A percentile compares a stretch with the other conserved stretches of the same genome.
phyloP scores from a whole-genome alignment of 148 eudicot genomes.

The Oxyria digyna region DNA sequence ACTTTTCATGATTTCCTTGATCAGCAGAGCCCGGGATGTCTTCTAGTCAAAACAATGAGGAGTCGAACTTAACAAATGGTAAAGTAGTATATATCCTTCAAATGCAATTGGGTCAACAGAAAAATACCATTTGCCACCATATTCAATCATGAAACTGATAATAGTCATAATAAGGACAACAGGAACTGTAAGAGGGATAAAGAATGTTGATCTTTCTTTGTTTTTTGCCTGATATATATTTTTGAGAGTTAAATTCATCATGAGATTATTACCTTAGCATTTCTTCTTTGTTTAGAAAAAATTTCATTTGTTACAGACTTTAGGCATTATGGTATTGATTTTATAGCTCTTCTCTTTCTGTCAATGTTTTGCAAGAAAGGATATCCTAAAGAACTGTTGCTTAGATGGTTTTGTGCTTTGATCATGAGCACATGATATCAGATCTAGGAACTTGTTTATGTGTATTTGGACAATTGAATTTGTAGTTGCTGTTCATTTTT shows the following conservation, averaged over 20 bases:
- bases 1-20: neutral
- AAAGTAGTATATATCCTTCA: neutral
- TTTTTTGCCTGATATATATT: too few relatives aligned
- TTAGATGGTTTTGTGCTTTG: neutral
- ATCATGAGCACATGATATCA: neutral
- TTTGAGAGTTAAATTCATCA: too few relatives aligned
- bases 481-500: too few relatives aligned
- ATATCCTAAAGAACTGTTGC: too few relatives aligned
- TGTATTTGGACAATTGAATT: too few relatives aligned
- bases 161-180: neutral
- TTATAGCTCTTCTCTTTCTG: neutral
- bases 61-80: neutral
- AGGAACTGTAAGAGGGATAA: neutral
- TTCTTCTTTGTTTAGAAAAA: neutral
- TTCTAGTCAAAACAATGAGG: neutral
- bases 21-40: slow-evolving; percentile 2
- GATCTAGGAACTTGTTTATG: too few relatives aligned
- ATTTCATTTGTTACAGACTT: neutral
- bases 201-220: neutral
- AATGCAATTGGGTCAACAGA: neutral
- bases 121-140: neutral
- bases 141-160: neutral
- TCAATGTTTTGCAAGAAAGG: neutral
- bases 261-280: neutral
- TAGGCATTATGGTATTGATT: neutral